phyloP scores from a whole-genome alignment of 192 early-diverging fungal species.

The Dissophora globulifera region DNA sequence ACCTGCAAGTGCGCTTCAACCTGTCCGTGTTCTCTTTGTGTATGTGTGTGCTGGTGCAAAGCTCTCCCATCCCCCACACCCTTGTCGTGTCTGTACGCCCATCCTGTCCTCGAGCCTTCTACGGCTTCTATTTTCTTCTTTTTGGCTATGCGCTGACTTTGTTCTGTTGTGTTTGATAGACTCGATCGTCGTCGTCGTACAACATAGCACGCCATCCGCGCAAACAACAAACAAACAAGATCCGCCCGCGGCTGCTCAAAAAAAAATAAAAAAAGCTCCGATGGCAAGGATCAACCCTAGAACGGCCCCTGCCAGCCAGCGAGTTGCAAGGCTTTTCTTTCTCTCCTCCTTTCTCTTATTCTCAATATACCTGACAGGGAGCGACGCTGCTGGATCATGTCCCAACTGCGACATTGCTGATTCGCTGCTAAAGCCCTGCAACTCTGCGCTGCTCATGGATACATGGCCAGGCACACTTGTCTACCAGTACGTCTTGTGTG shows the following conservation, averaged over 20 bases:
- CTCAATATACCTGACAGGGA: neutral
- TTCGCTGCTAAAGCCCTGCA: slow-evolving; percentile 35
- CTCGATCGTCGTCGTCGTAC: no score
- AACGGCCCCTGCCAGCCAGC: neutral
- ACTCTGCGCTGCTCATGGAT: slow-evolving; percentile 11
- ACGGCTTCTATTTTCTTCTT: no score
- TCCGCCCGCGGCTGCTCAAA: neutral
- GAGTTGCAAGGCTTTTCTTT: neutral
- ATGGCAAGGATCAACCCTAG: slow-evolving; percentile 7
- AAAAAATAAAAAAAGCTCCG: neutral
- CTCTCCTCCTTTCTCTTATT: slow-evolving; percentile 7
- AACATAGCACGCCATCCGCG: no score
- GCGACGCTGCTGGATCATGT: slow-evolving; percentile 15
- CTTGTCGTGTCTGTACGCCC: no score
- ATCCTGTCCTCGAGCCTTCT: no score
- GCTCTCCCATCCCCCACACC: no score
- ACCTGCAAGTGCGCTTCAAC: no score
- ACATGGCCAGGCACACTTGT: slow-evolving; percentile 32
- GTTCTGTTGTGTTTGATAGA: no score
- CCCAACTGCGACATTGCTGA: slow-evolving; percentile 26
- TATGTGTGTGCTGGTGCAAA: no score
- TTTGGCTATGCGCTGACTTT: no score
- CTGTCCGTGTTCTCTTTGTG: no score
- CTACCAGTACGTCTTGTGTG: slow-evolving; percentile 34
- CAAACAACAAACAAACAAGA: no score